Base-by-base conservation (phyloP, 805 yeast genomes). In the Metschnikowia gruessii region DNA sequence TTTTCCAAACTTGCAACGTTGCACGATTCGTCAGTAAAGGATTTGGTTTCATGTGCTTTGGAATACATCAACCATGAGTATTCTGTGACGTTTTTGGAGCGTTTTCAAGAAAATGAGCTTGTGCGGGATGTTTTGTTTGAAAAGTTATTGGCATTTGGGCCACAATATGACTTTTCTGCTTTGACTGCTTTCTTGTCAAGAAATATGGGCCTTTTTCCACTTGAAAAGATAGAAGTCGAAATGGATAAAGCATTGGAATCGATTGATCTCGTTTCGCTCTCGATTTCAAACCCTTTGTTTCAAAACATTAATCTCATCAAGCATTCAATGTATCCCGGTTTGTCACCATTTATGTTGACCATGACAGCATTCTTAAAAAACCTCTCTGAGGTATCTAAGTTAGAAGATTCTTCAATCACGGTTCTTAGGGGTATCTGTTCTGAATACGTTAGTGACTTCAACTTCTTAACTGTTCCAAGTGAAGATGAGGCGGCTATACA, bases 221-320 rank as follows among this genome's bases (percentile, higher is more conserved):
- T 59, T 3, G 49, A 60, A 0, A 58, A 60, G n/a, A 57, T 80
- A 1, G 53, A 58, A 0, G 56, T 58, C 3, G 37, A 29, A 7
- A 42, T 66, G 18, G 18, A 22, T 10, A 22, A 28, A 1, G 56
- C 64, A 4, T 22, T 50, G 9, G 34, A 33, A 2, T 30, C 38
- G 7, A 39, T 52, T 11, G 59, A 55, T 34, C 49, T 53, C 24
- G 29, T 40, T 12, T 60, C 69, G 34, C 49, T 80, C 17, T 58
- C 82, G 0, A 56, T 79, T 21, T 75, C 80, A 0, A 79, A 78
- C 53, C 71, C 80, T 1, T 56, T 81, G 39, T 74, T 66, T 21
- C 64, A 68, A 11, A 74, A 69, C 44, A 62, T 75, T 1, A 70
- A 68, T 39, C 60, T 73, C 33, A 49, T 62, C 16, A 30, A 34